Evolutionary conservation across 306 rosid species (phyloP), one percentile per base, ranked within the genome.

Genomic region (Prunus dulcis): DNA sequence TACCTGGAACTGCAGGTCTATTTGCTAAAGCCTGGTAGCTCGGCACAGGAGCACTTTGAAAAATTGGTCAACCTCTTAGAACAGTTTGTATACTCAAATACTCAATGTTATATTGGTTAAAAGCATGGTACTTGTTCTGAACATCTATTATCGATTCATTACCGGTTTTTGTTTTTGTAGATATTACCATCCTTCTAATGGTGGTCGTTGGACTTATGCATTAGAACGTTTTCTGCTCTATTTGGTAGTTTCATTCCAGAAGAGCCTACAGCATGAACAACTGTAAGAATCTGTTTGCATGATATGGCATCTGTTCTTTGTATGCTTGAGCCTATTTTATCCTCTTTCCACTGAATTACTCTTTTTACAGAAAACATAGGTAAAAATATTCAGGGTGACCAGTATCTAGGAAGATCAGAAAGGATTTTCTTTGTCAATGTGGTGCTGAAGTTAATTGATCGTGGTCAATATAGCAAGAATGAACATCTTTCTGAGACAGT

Each of bases 401-500:
- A 75, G 62, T 86, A 53, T 84, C 90, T 96, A 25, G 96, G 97
- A 82, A 87, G 80, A 78, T 72, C 92, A 58, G 99, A 92, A 82
- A 89, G 99, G 87, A 87, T 67, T 28, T 85, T 87, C 73, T 92
- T 96, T 87, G 99, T 96, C 61, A 91, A 73, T 65, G 84, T 91
- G 72, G 82, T 91, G 83, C 92, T 96, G 52, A 96, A 92, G 85
- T 87, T 96, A 76, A 86, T 96, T 78, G 98, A 96, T 71, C 97
- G 99, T 38, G 99, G 99, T 67, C 99, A 96, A 78, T 96, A 96
- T 85, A 96, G 99, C 96, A 96, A 92, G 89, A 96, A 88, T 83
- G 98, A 96, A 73, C 88, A 89, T 83, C 97, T 96, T 76, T 92
- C 99, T 1, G 98, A 88, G 76, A 96, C 99, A 63, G 98, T 96